Evolutionary conservation across 345 rosid genomes (phyloP), one percentile per base, ranked within the genome.

Genomic region (Lagerstroemia speciosa): DNA sequence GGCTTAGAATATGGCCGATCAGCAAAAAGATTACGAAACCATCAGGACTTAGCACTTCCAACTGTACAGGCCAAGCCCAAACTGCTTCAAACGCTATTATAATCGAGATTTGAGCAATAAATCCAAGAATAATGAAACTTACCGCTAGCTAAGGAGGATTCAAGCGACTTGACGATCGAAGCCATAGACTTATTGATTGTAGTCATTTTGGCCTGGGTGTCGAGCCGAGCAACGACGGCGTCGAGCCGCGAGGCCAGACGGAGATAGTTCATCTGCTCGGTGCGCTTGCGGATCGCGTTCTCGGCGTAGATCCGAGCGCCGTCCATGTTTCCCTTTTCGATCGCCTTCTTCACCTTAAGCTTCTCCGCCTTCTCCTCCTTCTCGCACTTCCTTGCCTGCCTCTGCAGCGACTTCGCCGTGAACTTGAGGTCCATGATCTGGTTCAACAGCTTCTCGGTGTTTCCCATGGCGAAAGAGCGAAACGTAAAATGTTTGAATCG

Each of bases 201-300:
- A 74, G 96, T 74, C 99, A 93, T 93, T 83, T 93, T 93, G n/a
- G 99, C 96, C 84, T 93, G 99, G 5, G 99, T 89, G 73, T 93
- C 98, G 30, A 91, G 86, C 24, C 98, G 80, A 50, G 98, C 92
- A 37, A 93, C 98, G 48, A 93, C 98, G 67, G 98, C 98, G 52
- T 93, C 98, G 3, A 93, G 89, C n/a, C 98, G 83, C 48, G 97
- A 93, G 33, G 98, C 78, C 46, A 93, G 91, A 40, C 97, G 87
- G 30, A 93, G 94, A 74, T 88, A 94, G 73, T 94, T 94, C 97
- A 91, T 91, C 88, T 94, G 99, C 83, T 94, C 99, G 74, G 89
- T 87, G 41, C 99, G 84, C 81, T 93, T 93, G 15, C 99, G 88
- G 77, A 93, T 93, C 63, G 97, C 89, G 78, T 91, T 93, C 84